These are phyloP conservation scores for Catunica adiposa DNA, from an alignment of 2,329 filamentous ascomycete species.

Conservation along the genomic window DNA sequence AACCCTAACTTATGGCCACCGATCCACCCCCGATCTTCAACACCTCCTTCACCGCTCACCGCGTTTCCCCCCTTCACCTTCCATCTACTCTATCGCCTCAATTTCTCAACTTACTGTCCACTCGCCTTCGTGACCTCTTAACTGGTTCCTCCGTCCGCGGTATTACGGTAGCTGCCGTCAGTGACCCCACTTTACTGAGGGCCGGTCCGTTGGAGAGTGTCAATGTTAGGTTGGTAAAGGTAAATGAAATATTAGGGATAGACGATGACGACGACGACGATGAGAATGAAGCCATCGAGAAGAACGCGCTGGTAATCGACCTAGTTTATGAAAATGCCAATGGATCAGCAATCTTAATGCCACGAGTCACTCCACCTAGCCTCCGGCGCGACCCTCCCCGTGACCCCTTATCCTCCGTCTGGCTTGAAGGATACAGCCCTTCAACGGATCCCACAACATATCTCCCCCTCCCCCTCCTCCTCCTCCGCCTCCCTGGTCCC, in stretches of 20 bases:
- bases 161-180: conserved; percentile 32
- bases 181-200: conserved; percentile 24
- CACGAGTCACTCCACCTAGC: conserved; percentile 15
- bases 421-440: conserved; percentile 5
- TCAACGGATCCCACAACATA: conserved; percentile 21
- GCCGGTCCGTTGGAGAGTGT: conserved; percentile 31
- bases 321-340: conserved; percentile 36
- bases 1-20: background rate
- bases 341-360: conserved; percentile 35
- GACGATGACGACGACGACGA: conserved; percentile 1
- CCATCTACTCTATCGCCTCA: conserved; percentile 20
- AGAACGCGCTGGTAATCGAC: conserved; percentile 26
- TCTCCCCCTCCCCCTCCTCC: conserved; percentile 32
- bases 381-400: background rate
- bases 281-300: conserved; percentile 8
- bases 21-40: conserved; percentile 31
- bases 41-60: conserved; percentile 41
- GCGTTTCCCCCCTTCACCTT: conserved; percentile 34
- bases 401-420: background rate
- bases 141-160: conserved; percentile 45
- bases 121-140: conserved; percentile 35
- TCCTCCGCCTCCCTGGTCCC: conserved; percentile 38
- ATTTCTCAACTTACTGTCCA: conserved; percentile 29
- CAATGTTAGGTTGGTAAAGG: conserved; percentile 27
- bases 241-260: conserved; percentile 17